phyloP scores from a whole-genome alignment of 441 rosid genomes.

The Croton laevigatus region DNA sequence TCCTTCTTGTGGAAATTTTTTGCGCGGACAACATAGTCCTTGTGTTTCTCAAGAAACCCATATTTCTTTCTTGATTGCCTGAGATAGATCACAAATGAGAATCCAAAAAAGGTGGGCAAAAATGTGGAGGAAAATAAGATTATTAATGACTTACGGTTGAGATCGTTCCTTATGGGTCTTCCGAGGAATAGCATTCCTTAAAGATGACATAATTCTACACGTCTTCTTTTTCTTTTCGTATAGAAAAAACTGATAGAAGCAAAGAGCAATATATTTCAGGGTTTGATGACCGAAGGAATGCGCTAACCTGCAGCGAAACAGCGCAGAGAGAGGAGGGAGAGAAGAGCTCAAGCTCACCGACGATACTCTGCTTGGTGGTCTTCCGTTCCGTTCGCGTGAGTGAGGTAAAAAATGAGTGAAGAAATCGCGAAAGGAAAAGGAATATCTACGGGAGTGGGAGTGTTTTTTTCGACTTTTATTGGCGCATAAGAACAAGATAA shows the following conservation, averaged over 20 bases:
- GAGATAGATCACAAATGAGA: conserved; percentile 7
- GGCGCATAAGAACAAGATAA: too few relatives aligned
- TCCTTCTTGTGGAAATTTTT: conserved; percentile 72
- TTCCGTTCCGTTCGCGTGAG: too few relatives aligned
- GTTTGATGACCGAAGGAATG: too few relatives aligned
- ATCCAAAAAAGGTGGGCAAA: background rate
- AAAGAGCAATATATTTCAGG: conserved; percentile 1
- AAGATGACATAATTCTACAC: conserved; percentile 56
- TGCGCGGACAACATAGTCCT: conserved; percentile 85
- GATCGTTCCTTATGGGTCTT: conserved; percentile 83
- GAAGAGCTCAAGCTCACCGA: too few relatives aligned
- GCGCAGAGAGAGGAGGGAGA: too few relatives aligned
- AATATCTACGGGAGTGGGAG: too few relatives aligned
- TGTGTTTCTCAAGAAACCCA: conserved; percentile 89
- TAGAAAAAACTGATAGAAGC: background rate
- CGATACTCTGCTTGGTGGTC: too few relatives aligned
- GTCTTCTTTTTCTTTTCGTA: background rate
- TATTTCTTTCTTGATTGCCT: conserved; percentile 70
- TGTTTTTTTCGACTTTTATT: too few relatives aligned
- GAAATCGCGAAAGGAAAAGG: too few relatives aligned
- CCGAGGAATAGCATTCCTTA: conserved; percentile 61
- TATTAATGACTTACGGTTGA: conserved; percentile 56
- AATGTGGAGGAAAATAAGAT: background rate
- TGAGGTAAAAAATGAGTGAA: too few relatives aligned
- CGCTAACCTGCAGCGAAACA: too few relatives aligned